Base-by-base conservation (phyloP, 257 asterid species). In the Nicotiana knightiana region DNA sequence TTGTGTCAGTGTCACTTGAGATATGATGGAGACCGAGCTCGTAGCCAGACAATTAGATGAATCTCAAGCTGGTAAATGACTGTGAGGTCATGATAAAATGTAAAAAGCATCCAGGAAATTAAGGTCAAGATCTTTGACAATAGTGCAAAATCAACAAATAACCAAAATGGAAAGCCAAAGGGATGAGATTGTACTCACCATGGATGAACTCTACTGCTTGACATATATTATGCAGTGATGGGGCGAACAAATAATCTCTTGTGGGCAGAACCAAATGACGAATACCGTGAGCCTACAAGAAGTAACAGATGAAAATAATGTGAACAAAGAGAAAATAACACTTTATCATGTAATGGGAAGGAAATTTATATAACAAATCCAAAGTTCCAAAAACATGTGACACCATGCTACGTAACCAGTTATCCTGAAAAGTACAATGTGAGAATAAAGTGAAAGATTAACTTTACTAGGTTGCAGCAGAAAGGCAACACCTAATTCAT, bases 171-270 rank as follows among this genome's bases (percentile, higher is more conserved):
- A 46, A 16, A 51, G 63, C 16, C 62, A 48, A 73, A 48, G 9
- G 24, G 16, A 17, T 13, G 79, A n/a, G 43, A 75, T 24, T 3
- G 5, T 48, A 28, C 82, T 67, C 51, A 89, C 92, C 88, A 17
- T 86, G 85, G 84, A 87, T 89, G 75, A 89, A 87, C n/a, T 86
- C 89, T 48, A 89, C 89, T 32, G 90, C 92, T 84, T 28, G 87
- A 82, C 86, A 73, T 81, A 89, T 89, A 62, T 87, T 82, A 59
- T 17, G 68, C 64, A 89, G 35, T 51, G 90, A 89, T 66, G 89
- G 92, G 65, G 92, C 92, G 63, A 85, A 89, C 58, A 87, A 81
- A 76, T 89, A 89, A 83, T 89, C 92, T 84, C 92, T 87, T 12
- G 92, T 89, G 6, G 92, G 89, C 21, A 89, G 88, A 48, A 89